Evolutionary conservation across 1,139 yeast species (phyloP).

Genomic region (Lodderomyces jiufengensis): DNA sequence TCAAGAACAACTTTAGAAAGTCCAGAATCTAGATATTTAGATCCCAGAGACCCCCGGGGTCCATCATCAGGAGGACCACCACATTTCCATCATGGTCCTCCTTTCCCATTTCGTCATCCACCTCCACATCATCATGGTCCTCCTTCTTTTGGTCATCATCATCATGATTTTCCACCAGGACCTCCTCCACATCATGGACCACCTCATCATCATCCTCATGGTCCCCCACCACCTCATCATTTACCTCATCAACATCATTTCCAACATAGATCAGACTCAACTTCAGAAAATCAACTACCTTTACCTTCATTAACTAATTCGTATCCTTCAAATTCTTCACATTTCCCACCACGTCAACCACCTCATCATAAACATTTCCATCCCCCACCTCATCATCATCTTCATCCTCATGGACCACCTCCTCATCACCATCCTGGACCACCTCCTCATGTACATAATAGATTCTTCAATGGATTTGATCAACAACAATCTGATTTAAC

Average conservation of each 20-base stretch:
- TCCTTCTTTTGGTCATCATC: conserved; percentile 4
- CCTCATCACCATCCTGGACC: conserved; percentile 2
- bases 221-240: conserved; percentile 1
- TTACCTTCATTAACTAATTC: too few species aligned
- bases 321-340: conserved; percentile 1
- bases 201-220: conserved; percentile 6
- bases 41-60: conserved; percentile 5
- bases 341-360: conserved; percentile 6
- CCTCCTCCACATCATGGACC: conserved; percentile 1
- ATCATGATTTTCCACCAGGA: neutral
- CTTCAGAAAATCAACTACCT: neutral
- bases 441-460: conserved; percentile 1
- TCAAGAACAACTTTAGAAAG: neutral
- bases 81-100: conserved; percentile 7
- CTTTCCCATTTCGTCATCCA: conserved; percentile 5
- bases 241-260: neutral
- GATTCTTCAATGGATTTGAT: too few species aligned
- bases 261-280: neutral
- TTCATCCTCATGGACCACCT: conserved; percentile 1
- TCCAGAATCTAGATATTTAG: too few species aligned
- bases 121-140: conserved; percentile 4
- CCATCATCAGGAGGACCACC: conserved; percentile 6
- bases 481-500: neutral
- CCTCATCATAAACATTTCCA: conserved; percentile 3
- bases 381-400: conserved; percentile 5